These are phyloP conservation scores for Aspergillus thermomutatus DNA, from an alignment of 2,329 filamentous ascomycete species.

Conservation along the genomic window DNA sequence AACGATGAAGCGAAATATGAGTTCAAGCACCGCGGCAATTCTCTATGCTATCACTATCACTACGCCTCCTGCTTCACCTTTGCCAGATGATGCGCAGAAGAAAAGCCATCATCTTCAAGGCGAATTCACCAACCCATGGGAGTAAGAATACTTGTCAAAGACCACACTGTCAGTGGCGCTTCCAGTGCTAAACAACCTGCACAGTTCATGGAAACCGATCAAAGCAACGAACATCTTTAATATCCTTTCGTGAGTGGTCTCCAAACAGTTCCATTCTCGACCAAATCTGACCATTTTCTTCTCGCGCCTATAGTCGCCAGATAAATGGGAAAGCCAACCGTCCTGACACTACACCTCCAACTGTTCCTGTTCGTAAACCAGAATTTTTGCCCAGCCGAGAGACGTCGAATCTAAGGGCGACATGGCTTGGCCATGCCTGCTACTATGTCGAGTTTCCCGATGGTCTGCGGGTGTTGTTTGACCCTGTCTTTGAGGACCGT, in stretches of 20 bases:
- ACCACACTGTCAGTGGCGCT: neutral
- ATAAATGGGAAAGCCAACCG: conserved; percentile 49
- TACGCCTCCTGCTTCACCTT: conserved; percentile 28
- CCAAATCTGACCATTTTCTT: neutral
- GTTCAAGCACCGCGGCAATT: conserved; percentile 33
- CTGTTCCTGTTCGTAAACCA: conserved; percentile 65
- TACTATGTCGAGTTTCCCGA: conserved; percentile 87
- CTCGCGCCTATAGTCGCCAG: conserved; percentile 32
- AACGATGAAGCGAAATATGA: conserved; percentile 30
- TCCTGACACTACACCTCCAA: conserved; percentile 63
- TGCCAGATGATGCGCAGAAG: conserved; percentile 37
- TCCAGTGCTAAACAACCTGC: conserved; percentile 1
- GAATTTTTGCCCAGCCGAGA: conserved; percentile 62
- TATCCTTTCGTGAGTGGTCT: conserved; percentile 15
- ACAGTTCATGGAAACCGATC: conserved; percentile 22
- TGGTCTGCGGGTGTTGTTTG: conserved; percentile 84
- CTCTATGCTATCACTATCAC: conserved; percentile 43
- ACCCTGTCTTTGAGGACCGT: conserved; percentile 86
- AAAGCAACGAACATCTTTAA: neutral
- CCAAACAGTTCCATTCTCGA: neutral
- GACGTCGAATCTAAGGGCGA: conserved; percentile 67
- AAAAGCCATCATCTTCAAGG: conserved; percentile 40
- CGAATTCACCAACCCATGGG: conserved; percentile 46
- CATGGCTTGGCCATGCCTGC: conserved; percentile 93
- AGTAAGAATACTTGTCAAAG: conserved; percentile 23